Conservation (phyloP, 768 basidiomycete species). For the Phlebiopsis gigantea region DNA sequence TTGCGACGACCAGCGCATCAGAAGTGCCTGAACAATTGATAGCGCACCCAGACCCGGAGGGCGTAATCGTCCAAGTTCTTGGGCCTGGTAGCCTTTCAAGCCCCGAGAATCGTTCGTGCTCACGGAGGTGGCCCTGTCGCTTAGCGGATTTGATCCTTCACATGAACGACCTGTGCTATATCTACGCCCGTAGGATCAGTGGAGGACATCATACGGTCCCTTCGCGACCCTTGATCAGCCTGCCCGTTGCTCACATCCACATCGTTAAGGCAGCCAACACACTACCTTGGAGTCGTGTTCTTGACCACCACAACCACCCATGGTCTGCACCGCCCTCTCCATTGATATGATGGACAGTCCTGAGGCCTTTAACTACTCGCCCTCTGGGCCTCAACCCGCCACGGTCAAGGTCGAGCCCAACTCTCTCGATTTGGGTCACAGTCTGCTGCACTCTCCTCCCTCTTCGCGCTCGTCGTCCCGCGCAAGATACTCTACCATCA, state of each 20-base stretch:
- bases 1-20: constrained; percentile 13
- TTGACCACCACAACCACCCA: constrained; percentile 10
- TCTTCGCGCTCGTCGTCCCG: constrained; percentile 11
- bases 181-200: constrained; percentile 15
- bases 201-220: constrained; percentile 24
- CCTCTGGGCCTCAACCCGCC: neutral
- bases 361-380: constrained; percentile 8
- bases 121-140: constrained; percentile 18
- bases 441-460: constrained; percentile 13
- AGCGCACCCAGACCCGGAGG: neutral
- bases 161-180: constrained; percentile 22
- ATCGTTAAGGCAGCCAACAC: constrained; percentile 23
- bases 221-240: constrained; percentile 30
- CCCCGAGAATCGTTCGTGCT: constrained; percentile 7
- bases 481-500: constrained; percentile 4
- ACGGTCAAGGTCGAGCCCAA: constrained; percentile 16
- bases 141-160: constrained; percentile 19
- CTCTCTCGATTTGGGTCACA: constrained; percentile 10
- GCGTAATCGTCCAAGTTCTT: constrained; percentile 1
- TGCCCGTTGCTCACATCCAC: constrained; percentile 18
- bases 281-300: constrained; percentile 11
- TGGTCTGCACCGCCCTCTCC: constrained; percentile 21
- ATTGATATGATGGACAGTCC: constrained; percentile 17
- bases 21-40: constrained; percentile 10
- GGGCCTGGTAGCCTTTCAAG: constrained; percentile 11